phyloP scores from a whole-genome alignment of 2,329 filamentous ascomycete species.

The Fusarium floridanum region DNA sequence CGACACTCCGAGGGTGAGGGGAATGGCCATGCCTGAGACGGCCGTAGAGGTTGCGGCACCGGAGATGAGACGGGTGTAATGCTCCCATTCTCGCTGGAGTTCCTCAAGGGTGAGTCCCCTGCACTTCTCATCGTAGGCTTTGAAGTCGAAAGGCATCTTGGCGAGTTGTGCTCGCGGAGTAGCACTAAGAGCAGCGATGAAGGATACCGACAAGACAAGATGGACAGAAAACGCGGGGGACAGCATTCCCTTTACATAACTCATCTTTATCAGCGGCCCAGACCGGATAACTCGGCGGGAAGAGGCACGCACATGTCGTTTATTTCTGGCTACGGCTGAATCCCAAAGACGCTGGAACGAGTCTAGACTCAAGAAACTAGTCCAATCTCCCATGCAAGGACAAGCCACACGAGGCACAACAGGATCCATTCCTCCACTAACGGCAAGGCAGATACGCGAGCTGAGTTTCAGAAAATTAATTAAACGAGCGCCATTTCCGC shows the following conservation, averaged over 20 bases:
- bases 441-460: neutral
- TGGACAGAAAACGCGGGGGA: neutral
- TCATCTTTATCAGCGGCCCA: neutral
- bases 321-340: slow-evolving; percentile 4
- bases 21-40: slow-evolving; percentile 54
- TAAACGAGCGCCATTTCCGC: neutral
- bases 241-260: neutral
- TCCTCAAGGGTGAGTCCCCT: slow-evolving; percentile 52
- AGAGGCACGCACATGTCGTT: neutral
- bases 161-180: neutral
- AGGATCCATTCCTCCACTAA: neutral
- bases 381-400: neutral
- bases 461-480: neutral
- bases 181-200: neutral
- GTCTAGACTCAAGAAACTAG: neutral
- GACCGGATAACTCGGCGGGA: neutral
- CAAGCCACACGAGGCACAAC: neutral
- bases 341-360: neutral
- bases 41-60: slow-evolving; percentile 57
- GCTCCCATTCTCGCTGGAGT: slow-evolving; percentile 58
- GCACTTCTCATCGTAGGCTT: slow-evolving; percentile 56
- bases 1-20: slow-evolving; percentile 55
- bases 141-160: slow-evolving; percentile 57
- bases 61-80: slow-evolving; percentile 57
- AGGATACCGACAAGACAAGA: slow-evolving; percentile 2